Base-by-base conservation (phyloP, 2,329 filamentous ascomycete genomes). In the Fusarium sp. region DNA sequence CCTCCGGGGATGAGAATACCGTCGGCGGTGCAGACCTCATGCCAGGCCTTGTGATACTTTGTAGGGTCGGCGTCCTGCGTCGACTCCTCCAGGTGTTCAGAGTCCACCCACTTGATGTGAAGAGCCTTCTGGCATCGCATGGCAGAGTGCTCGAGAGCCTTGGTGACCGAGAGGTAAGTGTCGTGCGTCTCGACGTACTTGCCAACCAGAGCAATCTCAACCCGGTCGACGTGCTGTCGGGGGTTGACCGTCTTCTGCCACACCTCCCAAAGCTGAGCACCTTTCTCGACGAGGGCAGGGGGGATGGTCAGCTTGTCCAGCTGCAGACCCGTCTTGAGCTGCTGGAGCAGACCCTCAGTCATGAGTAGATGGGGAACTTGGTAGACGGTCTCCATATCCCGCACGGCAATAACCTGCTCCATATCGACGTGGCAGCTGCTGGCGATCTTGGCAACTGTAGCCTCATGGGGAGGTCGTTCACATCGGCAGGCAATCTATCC, bases 331-430 rank as follows among this genome's bases (percentile, higher is more conserved):
- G 88, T 84, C 41, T 87, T 88, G 64, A 98, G 86, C n/a, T 91
- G 88, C 14, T 87, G 83, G 10, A 96, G 86, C 2, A 98, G 87
- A 27, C 92, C 90, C 84, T 98, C 94, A 76, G 95, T 88, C 77
- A 96, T 90, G 16, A 98, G 92, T 27, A 98, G 92, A n/a, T 98
- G 88, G 1, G 97, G 97, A 4, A 98, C 96, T 75, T 98, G 95
- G 84, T 99, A 99, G 62, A 94, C 97, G 14, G 95, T 95, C 22
- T 92, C 88, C 84, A 98, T 94, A 82, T 98, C 93, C 77, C 93
- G 92, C 13, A 99, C 95, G n/a, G 91, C 93, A 72, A 98, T 87
- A 50, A 98, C 95, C 81, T 98, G 95, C 75, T 95, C 89, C 13
- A 89, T 85, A 64, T 97, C 94, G 57, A 98, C 93, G 81, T 98